Base-by-base conservation (phyloP, 2,329 filamentous ascomycete genomes). In the Neofusicoccum ribis region DNA sequence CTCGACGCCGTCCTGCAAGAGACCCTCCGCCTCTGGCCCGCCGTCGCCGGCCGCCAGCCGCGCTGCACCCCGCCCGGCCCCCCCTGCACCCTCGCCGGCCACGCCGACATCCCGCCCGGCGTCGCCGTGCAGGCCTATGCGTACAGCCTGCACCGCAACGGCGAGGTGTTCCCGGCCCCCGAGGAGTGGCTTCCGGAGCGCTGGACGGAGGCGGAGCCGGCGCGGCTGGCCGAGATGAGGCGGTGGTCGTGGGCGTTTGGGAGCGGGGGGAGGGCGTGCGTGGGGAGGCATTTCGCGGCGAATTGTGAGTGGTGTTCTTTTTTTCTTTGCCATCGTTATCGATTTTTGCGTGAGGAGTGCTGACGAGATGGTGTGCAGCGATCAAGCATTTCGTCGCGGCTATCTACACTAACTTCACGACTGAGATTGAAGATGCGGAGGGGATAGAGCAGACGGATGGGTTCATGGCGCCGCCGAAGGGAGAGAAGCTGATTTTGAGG, bases 361-460 rank as follows among this genome's bases (percentile, higher is more conserved):
- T 23, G 27, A 76, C 1, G 63, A 39, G 37, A 39, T 11, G 37
- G 11, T 39, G 54, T 27, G 39, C 46, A 89, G 90, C 91, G 68
- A 91, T 93, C 79, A 93, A 93, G 76, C 81, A 90, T 49, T 85
- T 89, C 3, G 78, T 89, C 36, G 89, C 89, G 0, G 85, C 86
- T 1, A 85, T 95, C 3, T 94, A 92, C 74, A 85, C 86, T 3
- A 90, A 88, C 17, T 82, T 80, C 69, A 72, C 69, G 44, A 83
- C 81, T 3, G 67, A 46, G 2, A 65, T 77, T 20, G 69, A 73
- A 3, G 70, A 68, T 46, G 73, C 73, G 65, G 76, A 75, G 39
- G 76, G 76, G 3, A 79, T 80, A 70, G 71, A 74, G 65, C 74
- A 76, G 58, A 71, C 72, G 51, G 76, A 76, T 65, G 71, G 73